Conservation (phyloP, 257 asterid species). For the Plectranthus barbatus region DNA sequence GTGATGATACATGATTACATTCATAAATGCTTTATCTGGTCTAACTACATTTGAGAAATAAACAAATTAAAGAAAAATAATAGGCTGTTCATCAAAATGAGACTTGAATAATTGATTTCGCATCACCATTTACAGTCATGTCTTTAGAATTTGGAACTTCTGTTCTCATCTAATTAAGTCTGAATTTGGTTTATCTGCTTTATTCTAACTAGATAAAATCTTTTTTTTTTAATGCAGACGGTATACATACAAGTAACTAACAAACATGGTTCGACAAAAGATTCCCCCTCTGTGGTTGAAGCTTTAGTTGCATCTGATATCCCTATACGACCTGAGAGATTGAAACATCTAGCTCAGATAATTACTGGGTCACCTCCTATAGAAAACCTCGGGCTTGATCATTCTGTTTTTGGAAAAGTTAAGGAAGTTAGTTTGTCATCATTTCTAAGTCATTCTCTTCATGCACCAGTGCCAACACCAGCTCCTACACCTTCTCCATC, state of each 20-base stretch:
- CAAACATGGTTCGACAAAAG: constrained; percentile 65
- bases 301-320: constrained; percentile 51
- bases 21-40: not conserved
- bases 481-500: constrained; percentile 27
- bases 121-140: not conserved
- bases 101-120: not conserved
- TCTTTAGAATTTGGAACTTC: not conserved
- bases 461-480: constrained; percentile 42
- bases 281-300: constrained; percentile 67
- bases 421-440: constrained; percentile 69
- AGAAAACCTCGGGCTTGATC: constrained; percentile 76
- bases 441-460: constrained; percentile 39
- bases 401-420: constrained; percentile 68
- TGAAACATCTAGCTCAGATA: constrained; percentile 56
- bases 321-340: constrained; percentile 43
- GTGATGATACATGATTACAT: too few relatives aligned
- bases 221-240: constrained; percentile 32
- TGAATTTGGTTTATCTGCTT: not conserved
- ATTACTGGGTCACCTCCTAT: constrained; percentile 41
- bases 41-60: too few relatives aligned
- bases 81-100: not conserved
- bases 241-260: constrained; percentile 53
- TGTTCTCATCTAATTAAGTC: not conserved
- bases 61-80: too few relatives aligned
- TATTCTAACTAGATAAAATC: not conserved